Base-by-base conservation (phyloP, 768 basidiomycete species). In the Termitomyces sp. region DNA sequence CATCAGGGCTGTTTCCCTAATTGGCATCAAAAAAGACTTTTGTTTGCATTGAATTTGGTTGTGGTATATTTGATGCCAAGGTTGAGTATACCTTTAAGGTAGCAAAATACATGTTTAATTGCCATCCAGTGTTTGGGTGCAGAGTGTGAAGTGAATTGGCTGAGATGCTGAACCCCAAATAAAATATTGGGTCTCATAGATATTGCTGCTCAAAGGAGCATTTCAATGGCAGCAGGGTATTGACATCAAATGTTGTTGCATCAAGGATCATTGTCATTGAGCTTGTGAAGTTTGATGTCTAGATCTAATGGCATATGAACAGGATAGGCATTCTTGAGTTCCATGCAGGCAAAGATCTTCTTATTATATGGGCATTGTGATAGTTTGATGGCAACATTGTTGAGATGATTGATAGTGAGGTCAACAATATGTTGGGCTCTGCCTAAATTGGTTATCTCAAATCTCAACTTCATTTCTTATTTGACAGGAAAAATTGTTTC, bases 111-210 rank as follows among this genome's bases (percentile, higher is more conserved):
- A n/a, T 67, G 23, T 50, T 74, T 74, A 7, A 71, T 66, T 3
- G 73, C 73, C 0, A 61, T 57, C 69, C 73, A 77, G 57, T 81
- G 77, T 1, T 54, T 55, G 1, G 43, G 40, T 11, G 61, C 62
- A 0, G 75, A 75, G 53, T 73, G 71, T 1, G 55, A 41, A 10
- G 64, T 60, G 62, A 71, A 78, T 26, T 70, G 72, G 5, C 66
- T 59, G 0, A 79, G 61, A 1, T 58, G 55, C 1, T 63, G 57
- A 5, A 75, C 71, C 0, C 73, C 66, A 54, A 66, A 75, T 1
- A 71, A 60, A 42, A 79, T 78, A 56, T 79, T 73, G 1, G 75
- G 75, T 1, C 71, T 65, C 0, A 71, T 73, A 7, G 62, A 63
- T 1, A 70, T 53, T 0, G 71, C 66, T 1, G 67, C 57, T 58